A percentile compares a stretch with the other conserved stretches of the same genome.
Evolutionary conservation across 1,284 basidiomycete genomes (phyloP).

Genomic region (Pseudozyma tsukubaensis): DNA sequence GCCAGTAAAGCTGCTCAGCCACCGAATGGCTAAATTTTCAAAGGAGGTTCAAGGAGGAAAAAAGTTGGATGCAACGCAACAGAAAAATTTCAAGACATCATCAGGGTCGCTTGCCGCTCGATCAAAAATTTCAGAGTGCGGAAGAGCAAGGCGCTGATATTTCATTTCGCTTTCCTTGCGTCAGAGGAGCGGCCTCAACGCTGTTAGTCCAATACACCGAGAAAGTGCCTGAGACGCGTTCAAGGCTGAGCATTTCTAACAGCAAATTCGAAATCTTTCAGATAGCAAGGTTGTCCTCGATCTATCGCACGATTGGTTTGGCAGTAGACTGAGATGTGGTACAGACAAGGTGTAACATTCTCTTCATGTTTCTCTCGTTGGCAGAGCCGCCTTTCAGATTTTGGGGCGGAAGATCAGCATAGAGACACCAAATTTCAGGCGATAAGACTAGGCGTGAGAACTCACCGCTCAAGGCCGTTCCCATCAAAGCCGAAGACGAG

Average conservation of each 20-base stretch:
- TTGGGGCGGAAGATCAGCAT: slow-evolving; percentile 12
- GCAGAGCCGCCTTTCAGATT: no score
- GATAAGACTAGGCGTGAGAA: not conserved
- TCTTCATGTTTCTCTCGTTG: no score
- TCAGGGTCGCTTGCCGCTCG: not conserved
- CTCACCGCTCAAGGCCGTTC: not conserved
- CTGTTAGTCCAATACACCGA: no score
- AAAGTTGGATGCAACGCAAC: not conserved
- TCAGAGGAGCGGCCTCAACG: no score
- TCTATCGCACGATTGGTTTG: no score
- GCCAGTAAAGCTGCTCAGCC: slow-evolving; percentile 22
- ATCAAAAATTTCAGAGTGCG: slow-evolving; percentile 5
- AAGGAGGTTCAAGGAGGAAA: not conserved
- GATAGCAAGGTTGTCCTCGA: no score
- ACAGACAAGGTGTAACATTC: no score
- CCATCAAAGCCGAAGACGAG: slow-evolving; percentile 23
- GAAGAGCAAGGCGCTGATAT: slow-evolving; percentile 1
- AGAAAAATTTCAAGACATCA: slow-evolving; percentile 9
- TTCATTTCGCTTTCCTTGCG: no score
- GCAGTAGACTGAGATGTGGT: not conserved
- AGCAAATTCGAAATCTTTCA: no score
- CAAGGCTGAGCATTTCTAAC: no score
- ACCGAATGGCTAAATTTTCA: slow-evolving; percentile 15
- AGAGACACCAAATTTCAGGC: not conserved
- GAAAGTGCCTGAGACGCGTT: no score